A percentile compares a stretch with the other conserved stretches of the same genome.
Evolutionary conservation across 805 yeast species (phyloP).

Genomic region (Cyberlindnera mycetangii): DNA sequence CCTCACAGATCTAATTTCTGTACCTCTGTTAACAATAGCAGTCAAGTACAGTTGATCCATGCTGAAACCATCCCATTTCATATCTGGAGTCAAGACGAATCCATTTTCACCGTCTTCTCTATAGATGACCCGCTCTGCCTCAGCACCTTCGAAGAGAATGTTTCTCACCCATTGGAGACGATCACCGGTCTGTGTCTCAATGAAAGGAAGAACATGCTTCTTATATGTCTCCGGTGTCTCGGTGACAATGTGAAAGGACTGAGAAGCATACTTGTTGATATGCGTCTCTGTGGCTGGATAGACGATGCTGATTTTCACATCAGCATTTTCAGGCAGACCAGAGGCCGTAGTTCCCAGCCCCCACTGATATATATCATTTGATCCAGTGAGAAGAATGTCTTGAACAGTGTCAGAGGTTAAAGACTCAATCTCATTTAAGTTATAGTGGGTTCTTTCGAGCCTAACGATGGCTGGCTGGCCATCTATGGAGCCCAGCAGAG

Average conservation of each 20-base stretch:
- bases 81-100: conserved; percentile 83
- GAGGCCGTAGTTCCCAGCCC: conserved; percentile 52
- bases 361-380: conserved; percentile 87
- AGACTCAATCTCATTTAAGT: conserved; percentile 26
- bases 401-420: conserved; percentile 21
- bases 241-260: conserved; percentile 53
- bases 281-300: conserved; percentile 91
- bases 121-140: conserved; percentile 73
- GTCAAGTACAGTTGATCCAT: conserved; percentile 72
- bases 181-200: conserved; percentile 70
- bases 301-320: conserved; percentile 70
- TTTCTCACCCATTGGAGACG: conserved; percentile 88
- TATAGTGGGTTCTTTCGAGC: conserved; percentile 71
- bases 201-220: conserved; percentile 65
- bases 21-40: conserved; percentile 62
- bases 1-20: conserved; percentile 68
- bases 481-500: conserved; percentile 65
- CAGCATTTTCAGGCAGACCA: conserved; percentile 45
- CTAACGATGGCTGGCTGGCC: conserved; percentile 62
- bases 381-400: conserved; percentile 41
- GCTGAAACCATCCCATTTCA: conserved; percentile 89
- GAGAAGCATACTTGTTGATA: conserved; percentile 68
- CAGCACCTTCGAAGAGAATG: conserved; percentile 77
- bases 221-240: conserved; percentile 83
- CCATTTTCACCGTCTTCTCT: conserved; percentile 45